These are phyloP conservation scores for Coemansia sp. DNA, from an alignment of 192 early-diverging fungal species.

Conservation along the genomic window DNA sequence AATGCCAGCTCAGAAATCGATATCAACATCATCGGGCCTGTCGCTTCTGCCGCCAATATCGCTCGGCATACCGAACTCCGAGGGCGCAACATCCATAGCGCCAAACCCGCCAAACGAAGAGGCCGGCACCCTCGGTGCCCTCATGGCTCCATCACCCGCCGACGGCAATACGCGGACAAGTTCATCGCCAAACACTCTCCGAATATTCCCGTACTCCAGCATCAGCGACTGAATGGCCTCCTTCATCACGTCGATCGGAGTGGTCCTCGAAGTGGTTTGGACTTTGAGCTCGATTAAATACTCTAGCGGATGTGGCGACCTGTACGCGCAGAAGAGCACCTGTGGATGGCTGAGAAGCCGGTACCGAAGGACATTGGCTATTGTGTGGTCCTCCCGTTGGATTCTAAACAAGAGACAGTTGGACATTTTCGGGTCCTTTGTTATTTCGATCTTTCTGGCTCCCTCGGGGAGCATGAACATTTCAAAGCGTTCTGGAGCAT, in stretches of 20 bases:
- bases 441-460: conserved; percentile 74
- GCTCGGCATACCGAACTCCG: conserved; percentile 53
- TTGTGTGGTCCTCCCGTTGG: conserved; percentile 95
- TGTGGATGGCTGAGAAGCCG: conserved; percentile 85
- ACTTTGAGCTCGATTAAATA: conserved; percentile 88
- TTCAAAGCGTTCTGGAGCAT: conserved; percentile 82
- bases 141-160: conserved; percentile 4
- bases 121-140: conserved; percentile 18
- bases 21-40: conserved; percentile 60
- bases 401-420: conserved; percentile 93
- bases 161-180: conserved; percentile 28
- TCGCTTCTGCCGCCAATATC: conserved; percentile 52
- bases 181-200: conserved; percentile 79
- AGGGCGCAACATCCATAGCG: conserved; percentile 25
- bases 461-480: conserved; percentile 79
- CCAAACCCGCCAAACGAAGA: conserved; percentile 41
- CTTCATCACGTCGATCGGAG: conserved; percentile 77
- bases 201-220: conserved; percentile 71
- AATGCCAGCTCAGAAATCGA: conserved; percentile 58
- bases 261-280: conserved; percentile 86
- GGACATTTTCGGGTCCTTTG: conserved; percentile 86
- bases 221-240: conserved; percentile 79
- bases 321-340: conserved; percentile 96
- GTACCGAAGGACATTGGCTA: conserved; percentile 93
- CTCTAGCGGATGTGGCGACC: conserved; percentile 94